Evolutionary conservation across 129 eudicot species (phyloP), one percentile per base, ranked within the genome.

Genomic region (Erigeron canadensis): DNA sequence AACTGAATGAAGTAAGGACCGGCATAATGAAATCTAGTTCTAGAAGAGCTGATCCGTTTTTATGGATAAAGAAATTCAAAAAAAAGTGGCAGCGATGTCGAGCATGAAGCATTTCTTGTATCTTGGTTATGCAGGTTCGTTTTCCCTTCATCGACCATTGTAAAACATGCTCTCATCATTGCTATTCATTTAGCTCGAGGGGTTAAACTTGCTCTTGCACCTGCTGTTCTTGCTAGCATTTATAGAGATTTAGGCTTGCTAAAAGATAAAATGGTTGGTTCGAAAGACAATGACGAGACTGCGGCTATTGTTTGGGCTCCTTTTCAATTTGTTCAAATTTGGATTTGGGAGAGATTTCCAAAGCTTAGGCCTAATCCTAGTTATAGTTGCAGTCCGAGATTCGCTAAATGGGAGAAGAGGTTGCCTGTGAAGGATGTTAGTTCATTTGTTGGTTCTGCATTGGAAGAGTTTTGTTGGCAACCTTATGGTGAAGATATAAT

Each of bases 71-170:
- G 7, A 67, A 70, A 13, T 82, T 74, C 39, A n/a, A 75, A 63
- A 71, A 69, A 39, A 37, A 65, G 68, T 22, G 81, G 58, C 8
- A 75, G 75, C 6, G 72, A 72, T 16, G 51, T 79, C 42, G 84
- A 83, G 67, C 83, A 75, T 39, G 83, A 74, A 55, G 84, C 81
- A 3, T 83, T 83, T 69, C 78, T 83, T 9, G 38, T 43, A 3
- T 37, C 72, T 8, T 83, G 87, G 87, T 63, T 83, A 58, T 74
- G 81, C 1, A 70, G 84, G 73, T 79, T 70, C 51, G 87, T 83
- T 2, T 75, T 82, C 64, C 77, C 86, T 38, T 9, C 43, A 6
- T 47, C 80, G 19, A 41, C 7, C 23, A 37, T 59, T 5, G 2
- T 10, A 0, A 43, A 37, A n/a, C 37, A 45, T 42, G 72, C 62